Evolutionary conservation across 73 alveolate species (phyloP), one percentile per base, ranked within the genome.

Genomic region (Symbiodinium natans): DNA sequence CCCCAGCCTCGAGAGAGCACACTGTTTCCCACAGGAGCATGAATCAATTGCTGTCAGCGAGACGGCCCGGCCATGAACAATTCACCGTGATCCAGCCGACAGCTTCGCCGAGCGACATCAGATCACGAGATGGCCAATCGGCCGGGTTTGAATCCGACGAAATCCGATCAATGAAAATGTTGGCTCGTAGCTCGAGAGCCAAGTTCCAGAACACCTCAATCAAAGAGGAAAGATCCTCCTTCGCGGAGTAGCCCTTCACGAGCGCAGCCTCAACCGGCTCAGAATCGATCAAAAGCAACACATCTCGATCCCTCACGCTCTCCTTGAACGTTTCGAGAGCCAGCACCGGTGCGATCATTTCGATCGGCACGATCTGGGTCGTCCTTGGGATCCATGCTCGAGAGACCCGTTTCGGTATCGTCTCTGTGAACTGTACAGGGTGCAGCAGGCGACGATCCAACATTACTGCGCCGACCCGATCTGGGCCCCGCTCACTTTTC

Each of bases 321-420:
- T 82, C 90, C 0, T 25, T 5, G 33, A 82, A 36, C n/a, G 39
- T 36, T 7, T 9, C 33, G 63, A 82, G 59, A 7, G 90, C 68
- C 40, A 82, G 6, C 68, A 82, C 39, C 39, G 90, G 59, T 0
- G 90, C 90, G n/a, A 82, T 38, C 90, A 82, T 82, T 36, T 82
- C 90, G 19, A 82, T 40, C 4, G 90, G 68, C 17, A 82, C 90
- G 36, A 82, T 82, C 90, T 82, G 40, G 11, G 68, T 39, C 36
- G 8, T 36, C 40, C 90, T 4, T 36, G 0, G 39, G 21, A 82
- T 1, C 68, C 90, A 82, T 5, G 2, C 4, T 0, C 63, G 19
- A 36, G 8, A 13, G 29, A 38, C 71, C 33, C 0, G 0, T 1
- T 1, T 7, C 6, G 90, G 90, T 63, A 82, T 82, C 59, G 23